Evolutionary conservation across 495 filamentous ascomycete species (phyloP).

Genomic region (Ascobolus immersus): DNA sequence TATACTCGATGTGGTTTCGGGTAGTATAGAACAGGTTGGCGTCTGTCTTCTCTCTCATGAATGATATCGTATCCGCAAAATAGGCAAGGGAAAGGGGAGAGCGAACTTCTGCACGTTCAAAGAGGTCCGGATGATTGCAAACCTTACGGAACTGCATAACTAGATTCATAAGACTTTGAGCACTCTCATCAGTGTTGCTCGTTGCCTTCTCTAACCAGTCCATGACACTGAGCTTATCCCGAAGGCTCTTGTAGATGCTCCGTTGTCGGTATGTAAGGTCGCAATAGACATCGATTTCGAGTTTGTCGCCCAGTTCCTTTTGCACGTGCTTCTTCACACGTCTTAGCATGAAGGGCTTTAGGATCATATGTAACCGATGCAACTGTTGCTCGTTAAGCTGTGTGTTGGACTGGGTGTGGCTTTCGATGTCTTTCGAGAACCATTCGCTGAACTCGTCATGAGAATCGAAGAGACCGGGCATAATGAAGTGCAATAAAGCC

Average conservation of each 20-base stretch:
- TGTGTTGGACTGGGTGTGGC: conserved; percentile 91
- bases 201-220: conserved; percentile 95
- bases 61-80: conserved; percentile 85
- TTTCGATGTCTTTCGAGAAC: conserved; percentile 99
- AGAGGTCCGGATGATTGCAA: conserved; percentile 93
- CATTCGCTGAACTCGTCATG: conserved; percentile 99
- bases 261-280: conserved; percentile 91
- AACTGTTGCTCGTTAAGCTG: conserved; percentile 96
- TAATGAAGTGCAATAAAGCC: conserved; percentile 96
- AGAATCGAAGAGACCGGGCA: conserved; percentile 93
- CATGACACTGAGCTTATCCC: conserved; percentile 95
- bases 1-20: conserved; percentile 61
- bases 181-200: conserved; percentile 78
- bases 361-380: conserved; percentile 87
- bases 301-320: conserved; percentile 95
- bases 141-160: conserved; percentile 99
- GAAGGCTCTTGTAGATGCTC: conserved; percentile 69
- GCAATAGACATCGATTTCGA: conserved; percentile 87
- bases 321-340: conserved; percentile 98
- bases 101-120: conserved; percentile 74
- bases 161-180: conserved; percentile 89
- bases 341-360: conserved; percentile 97
- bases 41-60: conserved; percentile 62
- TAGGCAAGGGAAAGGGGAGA: conserved; percentile 59
- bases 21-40: conserved; percentile 70